These are phyloP conservation scores for Thielaviopsis punctulata DNA, from an alignment of 2,329 filamentous ascomycete species.

Conservation along the genomic window DNA sequence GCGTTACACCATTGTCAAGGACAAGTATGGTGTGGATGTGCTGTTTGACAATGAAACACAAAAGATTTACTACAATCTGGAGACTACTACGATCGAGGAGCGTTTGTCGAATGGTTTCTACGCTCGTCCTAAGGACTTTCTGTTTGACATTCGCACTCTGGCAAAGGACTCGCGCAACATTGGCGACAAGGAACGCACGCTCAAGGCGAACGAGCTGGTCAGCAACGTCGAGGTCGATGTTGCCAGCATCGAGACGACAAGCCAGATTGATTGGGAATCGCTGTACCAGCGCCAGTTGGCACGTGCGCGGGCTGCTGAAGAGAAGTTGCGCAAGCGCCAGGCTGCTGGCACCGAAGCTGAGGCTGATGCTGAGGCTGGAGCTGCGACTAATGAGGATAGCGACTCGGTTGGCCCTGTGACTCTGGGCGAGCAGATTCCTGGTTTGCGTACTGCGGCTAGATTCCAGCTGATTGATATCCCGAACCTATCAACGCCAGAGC, in stretches of 20 bases:
- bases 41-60: conserved; percentile 56
- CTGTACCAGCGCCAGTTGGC: conserved; percentile 59
- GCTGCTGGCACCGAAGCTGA: neutral
- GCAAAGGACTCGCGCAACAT: conserved; percentile 69
- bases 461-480: conserved; percentile 30
- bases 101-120: conserved; percentile 96
- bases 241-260: conserved; percentile 51
- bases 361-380: neutral
- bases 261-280: conserved; percentile 60
- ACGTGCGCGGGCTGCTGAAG: conserved; percentile 40
- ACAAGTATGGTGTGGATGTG: conserved; percentile 62
- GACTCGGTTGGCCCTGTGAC: conserved; percentile 39
- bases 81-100: conserved; percentile 84
- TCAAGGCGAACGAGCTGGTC: conserved; percentile 82
- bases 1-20: conserved; percentile 64
- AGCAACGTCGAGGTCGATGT: conserved; percentile 93
- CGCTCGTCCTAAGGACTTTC: conserved; percentile 73
- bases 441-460: conserved; percentile 32
- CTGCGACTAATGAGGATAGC: conserved; percentile 24
- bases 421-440: conserved; percentile 48
- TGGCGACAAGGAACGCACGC: conserved; percentile 64
- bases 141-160: conserved; percentile 70
- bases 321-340: conserved; percentile 45
- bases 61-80: conserved; percentile 90
- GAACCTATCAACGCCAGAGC: neutral